Conservation (phyloP, 352 stramenopile genomes). For the Pythium coloratum region DNA sequence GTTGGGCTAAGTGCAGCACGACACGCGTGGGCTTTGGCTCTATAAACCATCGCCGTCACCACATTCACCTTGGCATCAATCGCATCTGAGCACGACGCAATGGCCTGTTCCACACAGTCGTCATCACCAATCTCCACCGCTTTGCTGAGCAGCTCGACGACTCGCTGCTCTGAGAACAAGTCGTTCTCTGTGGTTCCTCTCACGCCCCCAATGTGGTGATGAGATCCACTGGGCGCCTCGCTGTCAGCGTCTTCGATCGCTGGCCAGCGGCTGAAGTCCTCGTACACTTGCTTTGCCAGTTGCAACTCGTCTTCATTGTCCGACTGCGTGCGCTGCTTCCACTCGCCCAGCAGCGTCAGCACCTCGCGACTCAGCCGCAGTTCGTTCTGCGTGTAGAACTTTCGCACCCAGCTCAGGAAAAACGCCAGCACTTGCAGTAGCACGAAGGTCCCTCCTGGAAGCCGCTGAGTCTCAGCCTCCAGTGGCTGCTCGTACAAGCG, state of each 20-base stretch:
- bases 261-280: conserved; percentile 47
- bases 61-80: conserved; percentile 25
- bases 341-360: conserved; percentile 30
- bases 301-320: conserved; percentile 27
- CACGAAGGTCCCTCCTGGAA: conserved; percentile 32
- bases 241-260: conserved; percentile 27
- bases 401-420: conserved; percentile 50
- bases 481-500: conserved; percentile 18
- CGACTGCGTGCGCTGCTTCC: conserved; percentile 22
- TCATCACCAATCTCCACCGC: conserved; percentile 5
- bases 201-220: not conserved
- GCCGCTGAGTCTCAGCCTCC: not conserved
- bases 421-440: conserved; percentile 45
- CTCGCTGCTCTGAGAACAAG: conserved; percentile 13
- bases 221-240: not conserved
- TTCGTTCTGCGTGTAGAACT: conserved; percentile 40
- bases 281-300: conserved; percentile 34
- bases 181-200: not conserved
- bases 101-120: conserved; percentile 5
- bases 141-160: conserved; percentile 3
- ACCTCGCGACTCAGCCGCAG: conserved; percentile 38
- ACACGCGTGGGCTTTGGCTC: conserved; percentile 15
- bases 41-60: conserved; percentile 20
- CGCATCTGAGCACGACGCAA: conserved; percentile 24
- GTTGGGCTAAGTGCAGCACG: not conserved